Conservation (phyloP, 2,329 filamentous ascomycete species). For the Leptodontidium sp. region DNA sequence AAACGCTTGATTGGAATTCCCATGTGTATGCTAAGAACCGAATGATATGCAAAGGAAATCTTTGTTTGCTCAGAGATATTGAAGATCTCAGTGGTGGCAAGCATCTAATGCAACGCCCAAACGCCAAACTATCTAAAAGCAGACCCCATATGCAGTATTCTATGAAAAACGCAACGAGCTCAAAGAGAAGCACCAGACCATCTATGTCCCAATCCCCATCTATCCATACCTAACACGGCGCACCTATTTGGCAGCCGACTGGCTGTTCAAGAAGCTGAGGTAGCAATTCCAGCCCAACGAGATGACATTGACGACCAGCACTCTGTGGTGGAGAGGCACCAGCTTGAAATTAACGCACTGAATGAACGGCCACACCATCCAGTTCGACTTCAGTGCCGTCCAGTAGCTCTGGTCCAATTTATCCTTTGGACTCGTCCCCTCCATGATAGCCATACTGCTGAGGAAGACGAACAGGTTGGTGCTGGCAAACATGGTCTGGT, state of each 20-base stretch:
- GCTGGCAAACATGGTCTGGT: slow-evolving; percentile 73
- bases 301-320: slow-evolving; percentile 76
- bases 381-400: slow-evolving; percentile 71
- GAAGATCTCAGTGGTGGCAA: slow-evolving; percentile 2
- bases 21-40: neutral
- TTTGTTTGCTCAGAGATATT: slow-evolving; percentile 13
- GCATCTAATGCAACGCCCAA: slow-evolving; percentile 21
- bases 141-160: slow-evolving; percentile 15
- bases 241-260: slow-evolving; percentile 16
- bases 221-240: neutral
- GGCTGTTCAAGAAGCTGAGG: slow-evolving; percentile 45
- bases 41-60: neutral
- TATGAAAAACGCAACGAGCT: neutral
- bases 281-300: slow-evolving; percentile 63
- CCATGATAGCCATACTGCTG: slow-evolving; percentile 72
- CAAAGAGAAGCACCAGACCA: neutral
- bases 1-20: neutral
- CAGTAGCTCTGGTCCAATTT: slow-evolving; percentile 68
- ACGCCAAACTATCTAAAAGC: slow-evolving; percentile 22
- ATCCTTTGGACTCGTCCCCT: slow-evolving; percentile 65
- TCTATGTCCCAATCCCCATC: neutral
- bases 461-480: slow-evolving; percentile 71
- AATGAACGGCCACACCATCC: slow-evolving; percentile 74
- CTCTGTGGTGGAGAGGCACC: slow-evolving; percentile 72
- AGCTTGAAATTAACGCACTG: slow-evolving; percentile 76